phyloP scores from a whole-genome alignment of 2,329 filamentous ascomycete genomes.

The Acarospora socialis region DNA sequence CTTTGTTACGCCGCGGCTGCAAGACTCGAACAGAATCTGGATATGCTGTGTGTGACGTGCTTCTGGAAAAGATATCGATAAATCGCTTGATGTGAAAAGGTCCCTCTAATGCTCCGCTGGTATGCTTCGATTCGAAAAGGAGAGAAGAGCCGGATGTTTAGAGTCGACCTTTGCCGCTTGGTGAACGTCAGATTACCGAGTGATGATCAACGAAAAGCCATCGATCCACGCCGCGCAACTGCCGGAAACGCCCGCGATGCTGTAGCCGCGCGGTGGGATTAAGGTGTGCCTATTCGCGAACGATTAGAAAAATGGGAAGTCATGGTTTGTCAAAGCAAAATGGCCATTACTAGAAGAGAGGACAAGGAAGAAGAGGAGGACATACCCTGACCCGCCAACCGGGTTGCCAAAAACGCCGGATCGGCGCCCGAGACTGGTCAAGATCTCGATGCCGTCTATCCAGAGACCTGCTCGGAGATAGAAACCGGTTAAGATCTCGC shows the following conservation, averaged over 20 bases:
- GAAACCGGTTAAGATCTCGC: conserved; percentile 81
- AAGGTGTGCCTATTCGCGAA: conserved; percentile 78
- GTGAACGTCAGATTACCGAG: conserved; percentile 39
- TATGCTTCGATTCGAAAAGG: too few relatives aligned
- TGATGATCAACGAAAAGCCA: conserved; percentile 70
- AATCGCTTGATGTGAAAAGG: too few relatives aligned
- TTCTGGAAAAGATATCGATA: too few relatives aligned
- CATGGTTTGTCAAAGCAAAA: too few relatives aligned
- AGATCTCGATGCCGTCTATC: conserved; percentile 78
- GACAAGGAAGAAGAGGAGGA: conserved; percentile 17
- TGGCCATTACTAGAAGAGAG: too few relatives aligned
- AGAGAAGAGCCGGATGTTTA: too few relatives aligned
- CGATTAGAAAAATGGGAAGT: too few relatives aligned
- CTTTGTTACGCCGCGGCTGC: too few relatives aligned
- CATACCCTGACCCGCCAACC: conserved; percentile 68
- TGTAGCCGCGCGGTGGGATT: conserved; percentile 79
- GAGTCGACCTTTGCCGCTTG: too few relatives aligned
- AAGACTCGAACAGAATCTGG: too few relatives aligned
- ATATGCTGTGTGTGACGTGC: too few relatives aligned
- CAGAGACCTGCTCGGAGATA: conserved; percentile 63
- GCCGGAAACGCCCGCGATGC: conserved; percentile 74
- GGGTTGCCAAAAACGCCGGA: conserved; percentile 76
- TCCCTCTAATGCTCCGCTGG: too few relatives aligned
- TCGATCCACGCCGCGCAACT: conserved; percentile 71
- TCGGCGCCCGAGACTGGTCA: conserved; percentile 77